These are phyloP conservation scores for Aspergillus sp. DNA, from an alignment of 2,329 filamentous ascomycete species.

Conservation along the genomic window DNA sequence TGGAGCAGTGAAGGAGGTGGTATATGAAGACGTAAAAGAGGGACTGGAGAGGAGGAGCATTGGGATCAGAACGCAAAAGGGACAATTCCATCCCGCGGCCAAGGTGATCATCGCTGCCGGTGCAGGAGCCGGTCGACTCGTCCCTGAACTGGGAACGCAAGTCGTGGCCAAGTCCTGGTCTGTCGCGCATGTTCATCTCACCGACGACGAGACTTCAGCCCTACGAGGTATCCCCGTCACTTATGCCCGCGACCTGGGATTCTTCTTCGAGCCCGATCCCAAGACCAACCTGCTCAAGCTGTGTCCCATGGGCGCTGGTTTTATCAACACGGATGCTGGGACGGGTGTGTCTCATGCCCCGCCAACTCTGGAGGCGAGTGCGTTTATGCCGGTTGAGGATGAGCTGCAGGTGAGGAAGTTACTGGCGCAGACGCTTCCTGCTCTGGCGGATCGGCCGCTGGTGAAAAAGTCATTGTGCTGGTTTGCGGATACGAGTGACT, in stretches of 20 bases:
- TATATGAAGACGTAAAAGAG: slow-evolving; percentile 24
- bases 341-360: slow-evolving; percentile 41
- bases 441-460: slow-evolving; percentile 51
- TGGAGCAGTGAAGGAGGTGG: slow-evolving; percentile 36
- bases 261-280: slow-evolving; percentile 62
- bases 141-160: slow-evolving; percentile 47
- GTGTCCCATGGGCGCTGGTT: slow-evolving; percentile 56
- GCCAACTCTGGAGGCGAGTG: slow-evolving; percentile 25
- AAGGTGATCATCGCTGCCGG: slow-evolving; percentile 51
- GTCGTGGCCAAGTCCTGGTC: slow-evolving; percentile 56
- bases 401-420: slow-evolving; percentile 49
- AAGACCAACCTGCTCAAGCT: slow-evolving; percentile 56
- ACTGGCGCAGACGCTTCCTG: slow-evolving; percentile 49
- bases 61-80: slow-evolving; percentile 35
- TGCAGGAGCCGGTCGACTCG: slow-evolving; percentile 43
- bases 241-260: slow-evolving; percentile 58
- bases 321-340: slow-evolving; percentile 45
- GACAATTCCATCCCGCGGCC: slow-evolving; percentile 30
- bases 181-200: slow-evolving; percentile 57
- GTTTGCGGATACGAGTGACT: slow-evolving; percentile 59
- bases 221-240: slow-evolving; percentile 58
- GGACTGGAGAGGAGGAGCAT: slow-evolving; percentile 16
- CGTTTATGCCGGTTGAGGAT: slow-evolving; percentile 51
- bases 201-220: slow-evolving; percentile 47
- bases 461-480: slow-evolving; percentile 57